Evolutionary conservation across 2,329 filamentous ascomycete genomes (phyloP).

Genomic region (Colletotrichum echinochloae): DNA sequence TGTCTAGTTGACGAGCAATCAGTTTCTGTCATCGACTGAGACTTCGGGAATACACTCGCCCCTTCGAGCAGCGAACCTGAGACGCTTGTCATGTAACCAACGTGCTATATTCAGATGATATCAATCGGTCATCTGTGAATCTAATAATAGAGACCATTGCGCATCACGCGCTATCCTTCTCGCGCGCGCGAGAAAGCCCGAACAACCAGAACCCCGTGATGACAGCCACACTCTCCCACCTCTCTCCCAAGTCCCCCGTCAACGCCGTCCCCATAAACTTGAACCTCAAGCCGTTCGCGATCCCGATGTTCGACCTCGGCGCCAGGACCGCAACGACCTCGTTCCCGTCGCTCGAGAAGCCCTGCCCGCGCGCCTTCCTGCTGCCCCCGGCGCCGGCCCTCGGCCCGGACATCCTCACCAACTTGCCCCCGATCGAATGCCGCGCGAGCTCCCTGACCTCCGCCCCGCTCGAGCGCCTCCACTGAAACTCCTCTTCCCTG

Average conservation of each 20-base stretch:
- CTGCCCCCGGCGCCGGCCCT: not conserved
- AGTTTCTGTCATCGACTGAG: constrained; percentile 8
- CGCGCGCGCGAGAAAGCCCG: too few relatives aligned
- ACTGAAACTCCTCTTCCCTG: not conserved
- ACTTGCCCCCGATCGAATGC: not conserved
- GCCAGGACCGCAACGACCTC: not conserved
- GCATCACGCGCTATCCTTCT: too few relatives aligned
- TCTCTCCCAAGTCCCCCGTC: too few relatives aligned
- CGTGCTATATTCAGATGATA: too few relatives aligned
- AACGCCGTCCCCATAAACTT: not conserved
- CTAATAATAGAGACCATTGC: too few relatives aligned
- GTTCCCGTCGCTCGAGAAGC: not conserved
- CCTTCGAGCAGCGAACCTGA: not conserved
- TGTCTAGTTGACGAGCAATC: constrained; percentile 7
- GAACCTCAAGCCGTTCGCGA: not conserved
- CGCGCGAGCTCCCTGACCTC: not conserved
- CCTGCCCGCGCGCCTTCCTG: not conserved
- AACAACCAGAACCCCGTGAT: too few relatives aligned
- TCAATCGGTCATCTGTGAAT: too few relatives aligned
- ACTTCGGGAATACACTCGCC: constrained; percentile 6
- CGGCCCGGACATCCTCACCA: not conserved
- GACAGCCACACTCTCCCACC: too few relatives aligned
- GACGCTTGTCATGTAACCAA: too few relatives aligned
- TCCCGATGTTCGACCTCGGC: not conserved
- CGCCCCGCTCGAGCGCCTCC: not conserved